A percentile compares a stretch with the other conserved stretches of the same genome.
Evolutionary conservation across 2,329 filamentous ascomycete genomes (phyloP).

Genomic region (Chaetomium sp.): DNA sequence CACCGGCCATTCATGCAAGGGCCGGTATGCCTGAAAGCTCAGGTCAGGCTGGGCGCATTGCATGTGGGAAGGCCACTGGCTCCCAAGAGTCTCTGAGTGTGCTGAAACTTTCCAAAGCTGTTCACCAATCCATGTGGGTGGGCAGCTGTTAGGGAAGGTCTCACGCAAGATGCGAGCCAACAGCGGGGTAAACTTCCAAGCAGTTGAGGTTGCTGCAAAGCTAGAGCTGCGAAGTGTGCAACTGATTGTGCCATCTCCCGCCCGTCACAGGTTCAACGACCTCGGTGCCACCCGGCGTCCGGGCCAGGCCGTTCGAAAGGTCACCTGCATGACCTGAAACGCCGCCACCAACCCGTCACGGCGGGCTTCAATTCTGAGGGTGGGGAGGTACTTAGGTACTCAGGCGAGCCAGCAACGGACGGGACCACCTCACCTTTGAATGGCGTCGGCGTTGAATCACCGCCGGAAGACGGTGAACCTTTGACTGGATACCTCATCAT

Average conservation of each 20-base stretch:
- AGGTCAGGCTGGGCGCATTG: background rate
- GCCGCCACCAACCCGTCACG: background rate
- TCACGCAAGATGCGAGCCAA: background rate
- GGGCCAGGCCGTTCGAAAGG: background rate
- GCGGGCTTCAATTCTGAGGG: background rate
- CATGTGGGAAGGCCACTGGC: background rate
- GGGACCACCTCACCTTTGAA: too few species aligned
- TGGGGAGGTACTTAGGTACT: background rate
- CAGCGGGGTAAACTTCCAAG: background rate
- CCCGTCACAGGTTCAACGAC: too few species aligned
- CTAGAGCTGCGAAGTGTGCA: background rate
- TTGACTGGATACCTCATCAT: too few species aligned
- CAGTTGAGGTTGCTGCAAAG: too few species aligned
- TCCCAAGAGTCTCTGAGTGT: too few species aligned
- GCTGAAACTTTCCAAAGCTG: too few species aligned
- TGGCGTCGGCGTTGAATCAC: too few species aligned
- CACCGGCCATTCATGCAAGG: conserved; percentile 4
- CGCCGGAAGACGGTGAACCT: too few species aligned
- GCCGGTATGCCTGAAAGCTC: background rate
- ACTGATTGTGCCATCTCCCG: background rate
- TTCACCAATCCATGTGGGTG: too few species aligned
- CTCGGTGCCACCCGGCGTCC: too few species aligned
- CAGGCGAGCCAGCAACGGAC: background rate
- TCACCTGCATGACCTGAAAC: conserved; percentile 14
- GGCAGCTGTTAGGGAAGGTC: background rate